Evolutionary conservation across 192 early-diverging fungal species (phyloP).

Genomic region (Phlyctochytrium bullatum): DNA sequence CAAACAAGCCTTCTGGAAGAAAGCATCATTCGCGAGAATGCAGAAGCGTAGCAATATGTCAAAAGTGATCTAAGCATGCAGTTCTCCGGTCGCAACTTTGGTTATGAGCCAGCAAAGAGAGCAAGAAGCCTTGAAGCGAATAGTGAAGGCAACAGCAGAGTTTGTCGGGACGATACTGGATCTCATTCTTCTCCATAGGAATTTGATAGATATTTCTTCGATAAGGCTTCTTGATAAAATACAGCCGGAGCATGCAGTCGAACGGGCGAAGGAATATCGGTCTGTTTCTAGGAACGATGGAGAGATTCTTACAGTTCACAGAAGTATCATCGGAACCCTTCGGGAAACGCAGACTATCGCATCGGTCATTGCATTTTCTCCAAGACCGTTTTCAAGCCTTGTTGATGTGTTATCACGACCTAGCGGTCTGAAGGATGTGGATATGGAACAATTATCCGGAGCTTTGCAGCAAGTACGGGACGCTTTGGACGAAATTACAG

Average conservation of each 20-base stretch:
- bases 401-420: background rate
- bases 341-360: no score
- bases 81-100: no score
- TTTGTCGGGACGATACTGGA: constrained; percentile 1
- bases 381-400: background rate
- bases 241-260: constrained; percentile 37
- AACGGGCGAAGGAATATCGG: constrained; percentile 36
- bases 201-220: constrained; percentile 40
- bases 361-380: background rate
- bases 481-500: background rate
- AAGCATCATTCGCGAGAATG: no score
- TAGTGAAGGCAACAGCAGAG: constrained; percentile 43
- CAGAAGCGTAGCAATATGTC: no score
- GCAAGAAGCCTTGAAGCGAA: constrained; percentile 36
- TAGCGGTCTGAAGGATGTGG: background rate
- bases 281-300: background rate
- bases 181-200: background rate
- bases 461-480: background rate
- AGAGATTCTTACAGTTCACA: background rate
- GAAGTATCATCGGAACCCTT: background rate
- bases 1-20: background rate
- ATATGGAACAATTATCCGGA: background rate
- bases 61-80: no score
- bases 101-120: constrained; percentile 19
- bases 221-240: constrained; percentile 40